phyloP scores from a whole-genome alignment of 306 rosid species.

The Astragalus membranaceus region DNA sequence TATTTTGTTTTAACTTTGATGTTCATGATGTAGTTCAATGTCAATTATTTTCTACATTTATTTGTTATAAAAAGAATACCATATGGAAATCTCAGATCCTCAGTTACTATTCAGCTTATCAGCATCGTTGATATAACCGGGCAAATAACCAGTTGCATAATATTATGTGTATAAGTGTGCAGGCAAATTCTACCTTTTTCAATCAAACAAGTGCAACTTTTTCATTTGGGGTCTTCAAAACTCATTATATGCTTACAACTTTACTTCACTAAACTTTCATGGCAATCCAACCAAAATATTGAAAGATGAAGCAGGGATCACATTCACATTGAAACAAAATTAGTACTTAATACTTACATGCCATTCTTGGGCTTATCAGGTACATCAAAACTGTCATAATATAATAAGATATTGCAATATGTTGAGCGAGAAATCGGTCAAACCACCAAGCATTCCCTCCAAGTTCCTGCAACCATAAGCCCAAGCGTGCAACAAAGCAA shows the following conservation, averaged over 20 bases:
- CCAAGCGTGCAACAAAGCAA: background rate
- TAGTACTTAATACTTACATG: constrained; percentile 58
- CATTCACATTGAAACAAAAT: background rate
- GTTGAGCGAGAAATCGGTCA: constrained; percentile 98
- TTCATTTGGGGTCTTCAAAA: constrained; percentile 1
- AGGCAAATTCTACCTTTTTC: background rate
- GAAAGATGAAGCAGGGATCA: constrained; percentile 15
- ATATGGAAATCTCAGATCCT: background rate
- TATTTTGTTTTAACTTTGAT: background rate
- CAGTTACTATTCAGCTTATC: background rate
- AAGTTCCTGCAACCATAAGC: constrained; percentile 68
- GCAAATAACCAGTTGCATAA: background rate
- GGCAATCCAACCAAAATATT: constrained; percentile 3
- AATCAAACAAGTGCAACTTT: background rate
- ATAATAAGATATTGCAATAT: constrained; percentile 74
- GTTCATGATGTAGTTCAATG: background rate
- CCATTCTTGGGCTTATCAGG: constrained; percentile 90
- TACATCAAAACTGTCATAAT: constrained; percentile 79
- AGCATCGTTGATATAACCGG: background rate
- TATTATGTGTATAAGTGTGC: background rate
- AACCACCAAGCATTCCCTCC: constrained; percentile 97
- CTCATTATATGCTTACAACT: constrained; percentile 1
- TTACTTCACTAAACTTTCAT: background rate
- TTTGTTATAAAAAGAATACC: background rate
- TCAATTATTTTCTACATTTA: background rate